phyloP scores from a whole-genome alignment of 2,329 filamentous ascomycete species.

The Phialophora macrospora region DNA sequence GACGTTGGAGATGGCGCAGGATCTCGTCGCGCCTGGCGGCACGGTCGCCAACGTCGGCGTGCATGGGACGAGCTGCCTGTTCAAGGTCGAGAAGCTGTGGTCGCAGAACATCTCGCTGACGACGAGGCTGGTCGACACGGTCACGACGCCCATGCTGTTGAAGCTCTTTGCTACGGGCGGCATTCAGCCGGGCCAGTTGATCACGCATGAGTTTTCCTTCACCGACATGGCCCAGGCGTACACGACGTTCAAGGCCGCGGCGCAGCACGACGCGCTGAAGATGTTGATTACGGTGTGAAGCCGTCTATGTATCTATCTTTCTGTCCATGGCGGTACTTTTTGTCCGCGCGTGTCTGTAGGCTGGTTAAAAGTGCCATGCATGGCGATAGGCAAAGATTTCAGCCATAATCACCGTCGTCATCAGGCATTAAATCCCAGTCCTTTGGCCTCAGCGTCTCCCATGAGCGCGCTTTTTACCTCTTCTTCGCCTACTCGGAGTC shows the following conservation, averaged over 20 bases:
- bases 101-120: slow-evolving; percentile 60
- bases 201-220: slow-evolving; percentile 55
- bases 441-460: slow-evolving; percentile 85
- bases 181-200: slow-evolving; percentile 50
- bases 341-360: neutral
- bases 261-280: slow-evolving; percentile 53
- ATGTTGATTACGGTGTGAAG: slow-evolving; percentile 45
- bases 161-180: slow-evolving; percentile 52
- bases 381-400: neutral
- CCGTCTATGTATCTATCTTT: neutral
- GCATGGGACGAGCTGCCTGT: slow-evolving; percentile 58
- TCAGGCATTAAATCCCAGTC: slow-evolving; percentile 64
- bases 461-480: slow-evolving; percentile 86
- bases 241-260: slow-evolving; percentile 50
- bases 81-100: slow-evolving; percentile 62
- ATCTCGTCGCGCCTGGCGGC: slow-evolving; percentile 59
- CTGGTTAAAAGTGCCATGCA: neutral
- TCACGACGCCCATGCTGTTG: slow-evolving; percentile 57
- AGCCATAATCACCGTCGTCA: neutral
- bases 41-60: slow-evolving; percentile 64
- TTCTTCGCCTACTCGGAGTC: slow-evolving; percentile 85
- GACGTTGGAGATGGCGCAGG: slow-evolving; percentile 60
- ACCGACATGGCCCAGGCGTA: slow-evolving; percentile 53
- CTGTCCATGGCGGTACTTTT: neutral
- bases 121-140: slow-evolving; percentile 55